phyloP scores from a whole-genome alignment of 108 stramenopile species.

The Nitzschia sp. region DNA sequence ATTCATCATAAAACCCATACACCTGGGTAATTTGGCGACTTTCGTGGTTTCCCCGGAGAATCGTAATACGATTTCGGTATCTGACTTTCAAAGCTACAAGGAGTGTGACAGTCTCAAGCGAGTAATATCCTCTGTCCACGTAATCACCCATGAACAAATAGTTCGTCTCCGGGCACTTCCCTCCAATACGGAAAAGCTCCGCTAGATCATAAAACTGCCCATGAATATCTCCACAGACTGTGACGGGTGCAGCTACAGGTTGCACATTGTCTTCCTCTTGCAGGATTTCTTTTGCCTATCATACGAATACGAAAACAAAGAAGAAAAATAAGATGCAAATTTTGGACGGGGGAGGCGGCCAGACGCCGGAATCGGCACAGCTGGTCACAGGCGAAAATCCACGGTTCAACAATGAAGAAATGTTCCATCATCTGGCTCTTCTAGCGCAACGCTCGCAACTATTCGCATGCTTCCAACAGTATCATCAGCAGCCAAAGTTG shows the following conservation, averaged over 20 bases:
- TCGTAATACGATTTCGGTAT: slow-evolving; percentile 86
- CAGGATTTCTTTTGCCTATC: slow-evolving; percentile 61
- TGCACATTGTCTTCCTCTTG: slow-evolving; percentile 87
- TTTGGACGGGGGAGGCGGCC: not conserved
- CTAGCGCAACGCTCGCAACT: no score
- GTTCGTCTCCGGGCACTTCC: slow-evolving; percentile 80
- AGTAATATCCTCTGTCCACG: slow-evolving; percentile 93
- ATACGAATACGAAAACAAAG: not conserved
- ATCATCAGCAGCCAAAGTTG: no score
- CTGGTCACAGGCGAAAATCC: not conserved
- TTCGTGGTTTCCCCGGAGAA: slow-evolving; percentile 94
- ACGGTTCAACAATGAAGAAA: not conserved
- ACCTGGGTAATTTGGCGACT: slow-evolving; percentile 93
- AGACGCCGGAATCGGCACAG: not conserved
- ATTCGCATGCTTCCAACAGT: no score
- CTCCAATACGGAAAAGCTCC: slow-evolving; percentile 83
- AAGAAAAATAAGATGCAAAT: not conserved
- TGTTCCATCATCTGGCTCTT: no score
- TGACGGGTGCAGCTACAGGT: slow-evolving; percentile 89
- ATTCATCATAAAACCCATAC: slow-evolving; percentile 90
- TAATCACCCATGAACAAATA: slow-evolving; percentile 95
- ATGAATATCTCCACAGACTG: slow-evolving; percentile 91
- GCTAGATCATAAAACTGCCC: slow-evolving; percentile 95
- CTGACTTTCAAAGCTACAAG: slow-evolving; percentile 88
- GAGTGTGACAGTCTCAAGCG: slow-evolving; percentile 91